phyloP scores from a whole-genome alignment of 2,329 filamentous ascomycete genomes.

The Fusarium clavum region DNA sequence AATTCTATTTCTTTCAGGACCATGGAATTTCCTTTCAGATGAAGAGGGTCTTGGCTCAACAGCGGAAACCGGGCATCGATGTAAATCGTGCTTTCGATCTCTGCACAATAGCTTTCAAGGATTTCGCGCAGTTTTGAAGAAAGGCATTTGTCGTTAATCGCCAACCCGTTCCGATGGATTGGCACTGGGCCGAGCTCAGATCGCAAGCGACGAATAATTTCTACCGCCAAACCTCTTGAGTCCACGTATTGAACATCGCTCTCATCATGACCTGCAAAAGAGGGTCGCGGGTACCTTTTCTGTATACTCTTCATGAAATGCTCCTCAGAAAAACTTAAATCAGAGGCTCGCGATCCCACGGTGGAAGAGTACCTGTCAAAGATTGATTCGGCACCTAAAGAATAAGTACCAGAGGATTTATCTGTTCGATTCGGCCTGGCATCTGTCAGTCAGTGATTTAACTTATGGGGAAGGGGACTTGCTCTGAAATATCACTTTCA shows the following conservation, averaged over 20 bases:
- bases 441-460: too few species aligned
- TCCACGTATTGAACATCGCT: neutral
- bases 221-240: neutral
- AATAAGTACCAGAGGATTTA: too few species aligned
- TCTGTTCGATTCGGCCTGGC: too few species aligned
- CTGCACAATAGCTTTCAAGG: neutral
- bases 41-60: rapidly evolving
- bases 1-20: neutral
- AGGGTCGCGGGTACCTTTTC: too few species aligned
- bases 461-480: too few species aligned
- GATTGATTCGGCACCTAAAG: too few species aligned
- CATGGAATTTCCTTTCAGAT: neutral
- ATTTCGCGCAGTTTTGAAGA: neutral
- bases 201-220: neutral
- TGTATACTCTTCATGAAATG: too few species aligned
- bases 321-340: too few species aligned
- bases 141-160: neutral
- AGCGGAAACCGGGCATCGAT: neutral
- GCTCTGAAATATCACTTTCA: too few species aligned
- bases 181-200: neutral
- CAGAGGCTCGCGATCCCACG: too few species aligned
- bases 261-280: too few species aligned
- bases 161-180: neutral
- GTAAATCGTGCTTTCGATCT: neutral
- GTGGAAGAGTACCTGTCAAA: too few species aligned